A percentile compares a stretch with the other conserved stretches of the same genome.
phyloP scores from a whole-genome alignment of 2,329 filamentous ascomycete genomes.

The Ophiostoma piceae region DNA sequence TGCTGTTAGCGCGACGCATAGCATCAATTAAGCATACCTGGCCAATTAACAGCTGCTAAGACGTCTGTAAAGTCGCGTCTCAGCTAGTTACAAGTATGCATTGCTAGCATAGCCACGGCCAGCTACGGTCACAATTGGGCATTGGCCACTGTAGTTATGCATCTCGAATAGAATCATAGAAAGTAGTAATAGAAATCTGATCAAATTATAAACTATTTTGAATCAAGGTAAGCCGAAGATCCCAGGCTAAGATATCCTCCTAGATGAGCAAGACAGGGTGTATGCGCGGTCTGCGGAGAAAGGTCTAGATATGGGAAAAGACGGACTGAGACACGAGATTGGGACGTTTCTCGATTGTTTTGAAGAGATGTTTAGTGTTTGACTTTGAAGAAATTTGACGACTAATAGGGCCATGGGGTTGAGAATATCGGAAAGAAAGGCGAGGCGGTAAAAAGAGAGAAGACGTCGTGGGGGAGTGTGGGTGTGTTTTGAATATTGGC shows the following conservation, averaged over 20 bases:
- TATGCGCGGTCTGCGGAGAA: background rate
- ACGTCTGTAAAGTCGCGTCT: background rate
- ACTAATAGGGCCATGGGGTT: conserved; percentile 31
- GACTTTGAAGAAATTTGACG: conserved; percentile 32
- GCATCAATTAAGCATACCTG: background rate
- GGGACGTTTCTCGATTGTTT: conserved; percentile 27
- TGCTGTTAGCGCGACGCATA: background rate
- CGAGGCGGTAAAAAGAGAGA: conserved; percentile 26
- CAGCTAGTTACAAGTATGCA: background rate
- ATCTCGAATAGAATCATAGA: background rate
- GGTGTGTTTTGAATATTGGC: conserved; percentile 37
- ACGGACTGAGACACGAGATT: conserved; percentile 24
- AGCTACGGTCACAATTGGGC: background rate
- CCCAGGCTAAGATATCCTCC: background rate
- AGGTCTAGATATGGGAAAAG: conserved; percentile 5
- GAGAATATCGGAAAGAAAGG: conserved; percentile 30
- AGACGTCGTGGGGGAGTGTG: conserved; percentile 27
- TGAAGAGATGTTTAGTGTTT: conserved; percentile 21
- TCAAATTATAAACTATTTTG: conserved; percentile 12
- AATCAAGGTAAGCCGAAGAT: conserved; percentile 13
- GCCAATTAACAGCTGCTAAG: background rate
- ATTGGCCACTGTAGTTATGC: background rate
- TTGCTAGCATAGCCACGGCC: background rate
- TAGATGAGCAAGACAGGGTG: conserved; percentile 7
- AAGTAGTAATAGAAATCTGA: background rate